These are phyloP conservation scores for Scleroderma citrinum DNA, from an alignment of 768 basidiomycete species.

Conservation along the genomic window DNA sequence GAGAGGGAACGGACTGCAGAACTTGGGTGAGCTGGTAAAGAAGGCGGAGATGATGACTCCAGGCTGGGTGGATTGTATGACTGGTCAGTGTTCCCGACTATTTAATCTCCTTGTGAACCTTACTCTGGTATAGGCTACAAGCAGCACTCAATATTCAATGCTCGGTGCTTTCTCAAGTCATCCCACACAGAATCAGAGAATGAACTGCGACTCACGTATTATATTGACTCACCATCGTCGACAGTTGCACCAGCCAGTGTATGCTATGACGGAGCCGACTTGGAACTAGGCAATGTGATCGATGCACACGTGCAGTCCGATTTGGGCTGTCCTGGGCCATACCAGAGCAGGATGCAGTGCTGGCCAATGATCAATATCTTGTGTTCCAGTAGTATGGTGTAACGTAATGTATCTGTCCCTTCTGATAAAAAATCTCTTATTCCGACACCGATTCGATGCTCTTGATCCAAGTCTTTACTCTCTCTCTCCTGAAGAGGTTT, in stretches of 20 bases:
- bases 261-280: constrained; percentile 45
- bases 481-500: constrained; percentile 2
- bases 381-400: no score
- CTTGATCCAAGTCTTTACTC: neutral
- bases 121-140: constrained; percentile 49
- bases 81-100: constrained; percentile 43
- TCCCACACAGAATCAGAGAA: constrained; percentile 64
- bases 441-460: neutral
- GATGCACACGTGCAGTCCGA: constrained; percentile 58
- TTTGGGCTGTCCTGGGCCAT: constrained; percentile 53
- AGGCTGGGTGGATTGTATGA: constrained; percentile 61
- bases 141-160: constrained; percentile 63
- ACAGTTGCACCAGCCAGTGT: constrained; percentile 44
- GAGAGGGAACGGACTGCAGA: constrained; percentile 60
- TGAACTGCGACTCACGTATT: constrained; percentile 69
- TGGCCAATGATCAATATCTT: no score
- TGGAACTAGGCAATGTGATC: constrained; percentile 54
- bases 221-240: constrained; percentile 29
- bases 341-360: constrained; percentile 24
- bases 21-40: constrained; percentile 48
- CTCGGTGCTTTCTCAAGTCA: constrained; percentile 53
- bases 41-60: constrained; percentile 57
- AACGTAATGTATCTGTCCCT: no score
- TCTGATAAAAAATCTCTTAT: no score
- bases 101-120: neutral